Evolutionary conservation across 1,284 basidiomycete genomes (phyloP), one percentile per base, ranked within the genome.

Genomic region (Athelia sp.): DNA sequence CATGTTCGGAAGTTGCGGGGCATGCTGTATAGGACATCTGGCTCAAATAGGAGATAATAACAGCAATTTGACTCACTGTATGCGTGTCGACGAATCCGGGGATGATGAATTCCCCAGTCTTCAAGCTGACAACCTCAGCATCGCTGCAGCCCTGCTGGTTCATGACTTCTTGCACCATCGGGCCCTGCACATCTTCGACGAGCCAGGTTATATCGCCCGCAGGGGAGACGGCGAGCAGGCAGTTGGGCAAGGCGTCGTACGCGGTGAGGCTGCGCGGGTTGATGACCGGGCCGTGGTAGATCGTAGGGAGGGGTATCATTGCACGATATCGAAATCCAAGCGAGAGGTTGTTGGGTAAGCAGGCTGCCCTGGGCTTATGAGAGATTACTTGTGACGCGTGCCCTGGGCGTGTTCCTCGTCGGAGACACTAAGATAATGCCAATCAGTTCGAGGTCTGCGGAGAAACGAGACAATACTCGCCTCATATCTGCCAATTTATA

Each of bases 31-130:
- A 3, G 47, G 19, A 18, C 17, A 36, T 31, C 36, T 42, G 51
- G 50, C 52, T 46, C n/a, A 22, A 3, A 24, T n/a, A 11, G 24
- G 43, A 13, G 15, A 32, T 8, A 23, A 29, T 13, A 13, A 29
- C 6, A 29, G 4, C 26, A 4, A 13, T 4, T 13, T 4, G 6
- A 63, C 81, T 65, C 59, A 90, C 88, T 23, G 85, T 91, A 65
- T 96, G 93, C 22, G 93, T 95, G 70, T 96, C 93, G 49, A 96
- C 74, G 62, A 95, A 84, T 14, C 93, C 93, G 3, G 94, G 93
- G 59, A 91, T 81, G 48, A 97, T 62, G 64, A 95, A 94, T 58
- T 93, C 82, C 10, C 89, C 90, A 1, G 73, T 62, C 43, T 72
- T 72, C 18, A 94, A 69, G 46, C 64, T 62, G 1, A 82, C 62